Evolutionary conservation across 345 rosid species (phyloP).

Genomic region (Gossypium turneri): DNA sequence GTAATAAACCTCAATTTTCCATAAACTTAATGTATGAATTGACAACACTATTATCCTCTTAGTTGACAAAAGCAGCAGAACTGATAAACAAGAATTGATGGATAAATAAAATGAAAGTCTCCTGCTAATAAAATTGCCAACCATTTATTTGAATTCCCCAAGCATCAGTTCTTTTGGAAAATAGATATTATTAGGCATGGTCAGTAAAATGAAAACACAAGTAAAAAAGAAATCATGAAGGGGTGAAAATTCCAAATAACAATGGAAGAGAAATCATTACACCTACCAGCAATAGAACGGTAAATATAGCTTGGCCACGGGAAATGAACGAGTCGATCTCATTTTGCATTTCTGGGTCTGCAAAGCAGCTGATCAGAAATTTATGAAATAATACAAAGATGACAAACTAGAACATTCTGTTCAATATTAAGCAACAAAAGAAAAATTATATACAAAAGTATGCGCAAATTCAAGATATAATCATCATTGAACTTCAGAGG

Average conservation of each 20-base stretch:
- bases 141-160: neutral
- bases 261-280: neutral
- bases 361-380: constrained; percentile 23
- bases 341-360: constrained; percentile 76
- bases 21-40: neutral
- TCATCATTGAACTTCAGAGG: neutral
- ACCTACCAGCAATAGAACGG: constrained; percentile 64
- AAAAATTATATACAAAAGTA: constrained; percentile 2
- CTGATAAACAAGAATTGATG: neutral
- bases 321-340: constrained; percentile 60
- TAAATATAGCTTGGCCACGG: constrained; percentile 66
- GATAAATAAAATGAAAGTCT: neutral
- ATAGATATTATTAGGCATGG: neutral
- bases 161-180: neutral
- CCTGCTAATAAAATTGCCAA: neutral
- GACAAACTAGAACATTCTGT: neutral
- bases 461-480: neutral
- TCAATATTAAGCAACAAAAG: neutral
- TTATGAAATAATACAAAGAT: constrained; percentile 6
- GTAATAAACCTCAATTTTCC: neutral
- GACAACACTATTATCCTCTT: neutral
- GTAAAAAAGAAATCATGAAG: neutral
- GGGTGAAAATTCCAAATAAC: neutral
- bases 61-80: neutral
- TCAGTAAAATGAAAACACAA: neutral